Percentiles rank a stretch among this genome's conserved stretches.
Evolutionary conservation across 305 asterid species (phyloP).

Genomic region (Caryopteris hybrid): DNA sequence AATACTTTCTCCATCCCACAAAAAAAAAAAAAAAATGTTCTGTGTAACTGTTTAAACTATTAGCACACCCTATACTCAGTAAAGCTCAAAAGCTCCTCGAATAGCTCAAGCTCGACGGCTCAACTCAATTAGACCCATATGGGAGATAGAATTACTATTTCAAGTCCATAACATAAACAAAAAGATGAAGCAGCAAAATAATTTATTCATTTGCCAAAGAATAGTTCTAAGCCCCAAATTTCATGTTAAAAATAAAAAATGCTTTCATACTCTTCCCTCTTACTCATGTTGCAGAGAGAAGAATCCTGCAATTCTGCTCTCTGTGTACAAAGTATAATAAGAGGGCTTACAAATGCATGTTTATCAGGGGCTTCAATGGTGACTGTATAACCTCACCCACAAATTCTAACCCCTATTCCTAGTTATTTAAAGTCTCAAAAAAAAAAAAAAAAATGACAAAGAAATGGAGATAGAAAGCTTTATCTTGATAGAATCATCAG

Average conservation of each 20-base stretch:
- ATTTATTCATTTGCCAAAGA: constrained; percentile 8
- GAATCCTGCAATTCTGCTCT: constrained; percentile 22
- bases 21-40: no score
- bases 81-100: no score
- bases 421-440: not conserved
- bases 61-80: no score
- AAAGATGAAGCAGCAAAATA: not conserved
- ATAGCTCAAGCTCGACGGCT: no score
- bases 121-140: no score
- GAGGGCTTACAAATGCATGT: constrained; percentile 15
- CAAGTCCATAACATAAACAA: not conserved
- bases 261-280: constrained; percentile 15
- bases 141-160: not conserved
- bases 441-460: not conserved
- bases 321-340: constrained; percentile 30
- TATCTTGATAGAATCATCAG: constrained; percentile 26
- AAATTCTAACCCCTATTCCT: constrained; percentile 7
- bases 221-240: not conserved
- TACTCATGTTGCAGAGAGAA: constrained; percentile 3
- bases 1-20: no score
- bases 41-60: no score
- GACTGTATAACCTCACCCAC: constrained; percentile 17
- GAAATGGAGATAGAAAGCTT: not conserved
- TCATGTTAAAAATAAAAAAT: not conserved
- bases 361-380: constrained; percentile 31